Base-by-base conservation (phyloP, 331 rosid genomes). In the Spiraea crenata region DNA sequence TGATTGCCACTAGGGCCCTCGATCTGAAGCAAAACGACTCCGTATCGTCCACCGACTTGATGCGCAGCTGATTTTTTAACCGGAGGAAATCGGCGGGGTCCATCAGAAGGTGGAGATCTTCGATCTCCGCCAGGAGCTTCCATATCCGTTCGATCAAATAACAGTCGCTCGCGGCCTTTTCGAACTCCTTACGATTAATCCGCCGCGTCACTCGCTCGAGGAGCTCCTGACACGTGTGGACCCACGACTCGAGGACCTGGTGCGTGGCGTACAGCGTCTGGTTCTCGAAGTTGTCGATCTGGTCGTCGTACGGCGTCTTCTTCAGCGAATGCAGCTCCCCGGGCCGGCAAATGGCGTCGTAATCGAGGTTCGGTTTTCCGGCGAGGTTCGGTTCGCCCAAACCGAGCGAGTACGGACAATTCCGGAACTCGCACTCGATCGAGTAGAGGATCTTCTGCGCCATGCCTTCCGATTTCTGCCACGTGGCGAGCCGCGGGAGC, bases 201-300 rank as follows among this genome's bases (percentile, higher is more conserved):
- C 87, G 70, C 34, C 74, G 72, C 0, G 48, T 20, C 7, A 74
- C 82, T n/a, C 96, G 83, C 31, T 74, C 77, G 14, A 93, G 58
- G 6, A 93, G 72, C 69, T 78, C 78, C 13, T 71, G 78, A 56
- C 77, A 73, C 0, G 79, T 77, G 61, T 70, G 76, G 52, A 84
- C 69, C 99, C 96, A 91, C 4, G 88, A 80, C 79, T 93, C 99
- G 5, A 82, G 64, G 61, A 93, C 82, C 90, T 93, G 99, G 47
- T 85, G 95, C 69, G 91, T 81, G 38, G 89, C 81, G 87, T 86
- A 89, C 74, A 93, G 73, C 40, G 89, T 83, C 65, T 75, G 90
- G 17, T 83, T 89, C 80, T 93, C 97, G 77, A 77, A 74, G 73
- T 75, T 91, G 14, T 64, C 79, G 20, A 83, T 68, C 41, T 80